Evolutionary conservation across 805 yeast genomes (phyloP), one percentile per base, ranked within the genome.

Genomic region (Kodamaea leandrae): DNA sequence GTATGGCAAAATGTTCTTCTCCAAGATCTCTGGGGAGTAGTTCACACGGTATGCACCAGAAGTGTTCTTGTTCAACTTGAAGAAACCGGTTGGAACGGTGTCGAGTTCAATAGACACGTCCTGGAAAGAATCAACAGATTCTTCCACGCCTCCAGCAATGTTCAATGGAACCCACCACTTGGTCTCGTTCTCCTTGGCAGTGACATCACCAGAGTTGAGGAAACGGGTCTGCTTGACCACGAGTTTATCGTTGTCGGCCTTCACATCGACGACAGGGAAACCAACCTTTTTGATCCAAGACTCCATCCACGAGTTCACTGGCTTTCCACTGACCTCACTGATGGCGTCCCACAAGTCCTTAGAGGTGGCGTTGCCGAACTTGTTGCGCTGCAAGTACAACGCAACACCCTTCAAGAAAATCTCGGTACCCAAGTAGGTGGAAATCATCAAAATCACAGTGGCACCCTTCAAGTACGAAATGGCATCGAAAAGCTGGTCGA

Each of bases 391-490:
- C 57, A 86, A 73, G 62, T 86, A 86, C 40, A 66, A 57, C 24
- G 87, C 77, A 33, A 87, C 88, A 46, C 95, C 95, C 51, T 74
- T 73, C 48, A 86, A 68, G 58, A 86, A 87, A 4, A 66, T 60
- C 10, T 81, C 87, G 46, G 72, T 78, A 30, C 93, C 90, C 44
- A 87, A 65, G 57, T 77, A 76, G 50, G 75, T 77, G 26, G 90
- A 78, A 43, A 86, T 70, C 95, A 87, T 87, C 55, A 81, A 72
- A 44, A 86, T 79, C 20, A 83, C 71, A 18, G 90, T 82, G 5
- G 89, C 85, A 42, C 95, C 95, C 65, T 86, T 86, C 48, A 80
- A 65, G 61, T 86, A 86, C 3, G 93, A 85, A 42, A 86, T 86
- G 24, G 80, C 80, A 55, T 86, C 96, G 58, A 86, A 86, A 14